phyloP scores from a whole-genome alignment of 2,329 filamentous ascomycete species.

The Aureobasidium sp. region DNA sequence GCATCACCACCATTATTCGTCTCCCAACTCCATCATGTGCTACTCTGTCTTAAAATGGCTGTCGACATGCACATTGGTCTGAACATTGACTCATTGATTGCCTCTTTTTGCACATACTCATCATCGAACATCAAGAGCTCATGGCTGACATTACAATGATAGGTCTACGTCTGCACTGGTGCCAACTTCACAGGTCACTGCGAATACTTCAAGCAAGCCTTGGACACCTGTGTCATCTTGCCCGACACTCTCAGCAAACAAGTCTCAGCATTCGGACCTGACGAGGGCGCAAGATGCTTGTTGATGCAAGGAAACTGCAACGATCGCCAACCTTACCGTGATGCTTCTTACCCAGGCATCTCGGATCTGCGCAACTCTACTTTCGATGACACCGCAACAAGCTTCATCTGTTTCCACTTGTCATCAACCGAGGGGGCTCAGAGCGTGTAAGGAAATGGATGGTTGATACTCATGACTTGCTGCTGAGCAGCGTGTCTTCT shows the following conservation, averaged over 20 bases:
- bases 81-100: no score
- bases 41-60: no score
- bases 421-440: no score
- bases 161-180: constrained; percentile 8
- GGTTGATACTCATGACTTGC: not conserved
- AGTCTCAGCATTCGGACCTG: constrained; percentile 8
- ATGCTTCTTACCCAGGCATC: not conserved
- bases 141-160: not conserved
- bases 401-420: constrained; percentile 2
- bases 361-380: not conserved
- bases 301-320: constrained; percentile 8
- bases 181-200: constrained; percentile 8
- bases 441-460: no score
- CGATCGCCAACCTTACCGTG: not conserved
- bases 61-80: no score
- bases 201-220: not conserved
- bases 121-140: not conserved
- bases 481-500: not conserved
- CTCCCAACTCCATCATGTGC: no score
- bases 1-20: no score
- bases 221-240: constrained; percentile 6
- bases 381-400: constrained; percentile 4
- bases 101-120: not conserved
- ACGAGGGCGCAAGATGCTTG: not conserved
- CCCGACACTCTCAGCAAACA: not conserved